Conservation (phyloP, 805 yeast species). For the Yarrowia keelungensis region DNA sequence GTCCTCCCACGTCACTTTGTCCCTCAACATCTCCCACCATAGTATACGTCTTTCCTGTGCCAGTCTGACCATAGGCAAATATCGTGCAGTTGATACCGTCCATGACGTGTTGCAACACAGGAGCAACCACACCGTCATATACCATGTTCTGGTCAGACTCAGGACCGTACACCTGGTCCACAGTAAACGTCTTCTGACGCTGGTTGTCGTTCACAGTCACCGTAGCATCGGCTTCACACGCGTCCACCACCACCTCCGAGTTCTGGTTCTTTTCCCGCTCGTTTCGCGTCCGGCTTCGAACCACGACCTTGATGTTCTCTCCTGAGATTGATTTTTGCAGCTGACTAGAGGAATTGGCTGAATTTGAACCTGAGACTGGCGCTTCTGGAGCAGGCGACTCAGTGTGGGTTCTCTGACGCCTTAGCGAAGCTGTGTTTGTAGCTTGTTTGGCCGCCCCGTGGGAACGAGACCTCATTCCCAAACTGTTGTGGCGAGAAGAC, state of each 20-base stretch:
- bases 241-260: conserved; percentile 66
- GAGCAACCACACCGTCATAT: conserved; percentile 71
- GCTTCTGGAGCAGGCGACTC: conserved; percentile 29
- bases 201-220: conserved; percentile 35
- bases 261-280: conserved; percentile 63
- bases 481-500: conserved; percentile 32
- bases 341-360: not conserved
- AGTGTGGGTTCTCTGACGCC: conserved; percentile 7
- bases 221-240: conserved; percentile 50
- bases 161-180: conserved; percentile 85
- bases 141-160: conserved; percentile 74
- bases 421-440: conserved; percentile 3
- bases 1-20: conserved; percentile 52
- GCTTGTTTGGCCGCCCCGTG: conserved; percentile 7
- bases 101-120: conserved; percentile 69
- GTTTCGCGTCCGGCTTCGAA: conserved; percentile 68
- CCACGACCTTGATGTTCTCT: conserved; percentile 65
- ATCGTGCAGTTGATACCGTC: conserved; percentile 82
- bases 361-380: not conserved
- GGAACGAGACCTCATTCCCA: conserved; percentile 19
- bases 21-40: conserved; percentile 70
- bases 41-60: conserved; percentile 80
- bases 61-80: conserved; percentile 91
- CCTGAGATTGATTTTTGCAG: conserved; percentile 43
- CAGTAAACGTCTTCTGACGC: conserved; percentile 62